Evolutionary conservation across 306 rosid species (phyloP), one percentile per base, ranked within the genome.

Genomic region (Rosa chinensis): DNA sequence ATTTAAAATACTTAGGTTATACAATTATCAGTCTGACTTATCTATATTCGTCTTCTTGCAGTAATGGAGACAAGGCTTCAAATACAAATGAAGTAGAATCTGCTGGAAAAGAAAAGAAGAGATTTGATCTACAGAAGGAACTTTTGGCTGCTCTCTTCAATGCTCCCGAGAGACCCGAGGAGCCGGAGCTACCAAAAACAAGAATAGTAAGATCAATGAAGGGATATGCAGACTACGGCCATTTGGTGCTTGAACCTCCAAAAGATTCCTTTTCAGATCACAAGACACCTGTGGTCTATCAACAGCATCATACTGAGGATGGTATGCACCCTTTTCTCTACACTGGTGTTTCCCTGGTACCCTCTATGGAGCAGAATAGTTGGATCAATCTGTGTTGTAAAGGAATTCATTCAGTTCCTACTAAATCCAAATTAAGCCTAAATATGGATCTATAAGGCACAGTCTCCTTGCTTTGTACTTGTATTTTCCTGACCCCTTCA

Each of bases 61-160:
- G 90, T 18, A 75, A 81, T 39, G 74, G 58, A 73, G 80, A 76
- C 78, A 56, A 35, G 32, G 73, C 74, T 75, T 70, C 87, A 73
- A 81, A 80, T 70, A 77, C 17, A 32, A 79, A 78, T 43, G 86
- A 63, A 66, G 77, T 63, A 37, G 88, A 86, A 74, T 80, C 76
- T 58, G 72, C 80, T 42, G 58, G 45, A 66, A 73, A 45, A 67
- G 81, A 72, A 50, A 90, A 83, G 66, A 73, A 78, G 62, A 87
- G 61, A 84, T 78, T 50, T 64, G 86, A 87, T 70, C 88, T 92
- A 68, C 87, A 85, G 85, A 85, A 87, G 87, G 96, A 89, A 72
- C 28, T 95, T 73, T 64, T 89, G 86, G 74, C 87, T 81, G 53
- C 89, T 70, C 81, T 95, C 70, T 95, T 88, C 86, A 72, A 28